phyloP scores from a whole-genome alignment of 2,329 filamentous ascomycete species.

The Penicillium sp. region DNA sequence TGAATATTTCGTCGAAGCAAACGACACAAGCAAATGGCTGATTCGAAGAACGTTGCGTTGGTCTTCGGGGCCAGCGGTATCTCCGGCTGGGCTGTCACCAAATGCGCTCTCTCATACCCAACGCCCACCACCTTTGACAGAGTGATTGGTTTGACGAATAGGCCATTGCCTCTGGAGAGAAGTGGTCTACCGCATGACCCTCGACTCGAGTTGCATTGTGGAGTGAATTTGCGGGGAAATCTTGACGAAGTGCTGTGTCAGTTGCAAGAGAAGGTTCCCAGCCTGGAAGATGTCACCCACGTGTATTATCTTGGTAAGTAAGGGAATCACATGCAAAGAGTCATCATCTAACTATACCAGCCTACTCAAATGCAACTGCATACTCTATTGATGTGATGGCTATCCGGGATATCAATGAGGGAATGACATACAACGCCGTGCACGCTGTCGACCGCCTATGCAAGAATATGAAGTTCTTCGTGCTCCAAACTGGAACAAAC shows the following conservation, averaged over 20 bases:
- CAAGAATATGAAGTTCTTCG: slow-evolving; percentile 33
- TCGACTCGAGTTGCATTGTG: neutral
- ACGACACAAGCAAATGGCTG: neutral
- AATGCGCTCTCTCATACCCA: slow-evolving; percentile 21
- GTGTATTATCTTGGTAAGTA: slow-evolving; percentile 37
- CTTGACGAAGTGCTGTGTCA: slow-evolving; percentile 27
- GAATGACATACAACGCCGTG: slow-evolving; percentile 35
- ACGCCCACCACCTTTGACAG: slow-evolving; percentile 20
- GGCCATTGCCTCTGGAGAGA: slow-evolving; percentile 6
- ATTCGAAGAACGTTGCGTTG: slow-evolving; percentile 17
- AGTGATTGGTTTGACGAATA: slow-evolving; percentile 23
- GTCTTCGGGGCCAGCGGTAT: slow-evolving; percentile 28
- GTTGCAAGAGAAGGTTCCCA: slow-evolving; percentile 29
- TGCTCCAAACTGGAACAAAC: slow-evolving; percentile 39
- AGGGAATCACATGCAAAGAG: neutral
- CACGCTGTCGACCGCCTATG: slow-evolving; percentile 33
- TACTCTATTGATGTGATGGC: slow-evolving; percentile 33
- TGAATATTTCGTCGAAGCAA: neutral
- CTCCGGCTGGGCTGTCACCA: slow-evolving; percentile 26
- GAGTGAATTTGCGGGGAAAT: slow-evolving; percentile 24
- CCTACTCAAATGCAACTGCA: slow-evolving; percentile 20
- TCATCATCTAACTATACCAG: slow-evolving; percentile 4
- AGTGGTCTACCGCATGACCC: neutral
- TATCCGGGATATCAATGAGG: slow-evolving; percentile 33
- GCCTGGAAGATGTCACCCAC: slow-evolving; percentile 36